These are phyloP conservation scores for Penicillium rolfsii DNA, from an alignment of 2,329 filamentous ascomycete genomes.

Conservation along the genomic window DNA sequence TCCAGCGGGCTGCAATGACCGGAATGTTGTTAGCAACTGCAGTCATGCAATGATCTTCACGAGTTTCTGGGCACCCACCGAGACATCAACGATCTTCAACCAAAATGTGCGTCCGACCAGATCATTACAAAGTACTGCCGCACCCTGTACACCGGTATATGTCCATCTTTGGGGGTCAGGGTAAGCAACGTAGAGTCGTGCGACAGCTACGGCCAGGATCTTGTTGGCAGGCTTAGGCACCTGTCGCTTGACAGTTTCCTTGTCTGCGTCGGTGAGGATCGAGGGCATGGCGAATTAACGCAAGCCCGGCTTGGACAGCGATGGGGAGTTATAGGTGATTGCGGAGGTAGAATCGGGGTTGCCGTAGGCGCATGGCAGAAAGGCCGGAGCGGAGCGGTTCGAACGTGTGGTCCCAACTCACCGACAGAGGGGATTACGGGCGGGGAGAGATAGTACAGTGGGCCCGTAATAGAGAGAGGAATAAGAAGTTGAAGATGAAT, in stretches of 20 bases:
- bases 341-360: conserved; percentile 13
- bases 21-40: conserved; percentile 15
- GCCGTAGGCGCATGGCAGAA: conserved; percentile 25
- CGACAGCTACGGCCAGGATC: conserved; percentile 93
- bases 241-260: conserved; percentile 91
- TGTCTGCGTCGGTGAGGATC: conserved; percentile 87
- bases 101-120: conserved; percentile 94
- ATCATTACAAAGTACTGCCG: conserved; percentile 88
- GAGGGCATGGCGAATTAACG: conserved; percentile 54
- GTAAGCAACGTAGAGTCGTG: conserved; percentile 89
- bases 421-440: conserved; percentile 10
- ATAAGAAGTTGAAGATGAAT: background rate
- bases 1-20: conserved; percentile 63
- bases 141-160: conserved; percentile 90
- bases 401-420: conserved; percentile 22
- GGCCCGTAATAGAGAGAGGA: background rate
- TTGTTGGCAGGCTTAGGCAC: conserved; percentile 96
- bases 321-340: conserved; percentile 12
- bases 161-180: conserved; percentile 87
- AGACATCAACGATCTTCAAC: conserved; percentile 96
- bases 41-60: conserved; percentile 3
- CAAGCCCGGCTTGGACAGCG: conserved; percentile 6
- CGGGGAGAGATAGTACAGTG: background rate
- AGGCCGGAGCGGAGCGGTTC: conserved; percentile 19
- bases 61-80: conserved; percentile 62